Evolutionary conservation across 768 basidiomycete species (phyloP).

Genomic region (Boletus coccyginus): DNA sequence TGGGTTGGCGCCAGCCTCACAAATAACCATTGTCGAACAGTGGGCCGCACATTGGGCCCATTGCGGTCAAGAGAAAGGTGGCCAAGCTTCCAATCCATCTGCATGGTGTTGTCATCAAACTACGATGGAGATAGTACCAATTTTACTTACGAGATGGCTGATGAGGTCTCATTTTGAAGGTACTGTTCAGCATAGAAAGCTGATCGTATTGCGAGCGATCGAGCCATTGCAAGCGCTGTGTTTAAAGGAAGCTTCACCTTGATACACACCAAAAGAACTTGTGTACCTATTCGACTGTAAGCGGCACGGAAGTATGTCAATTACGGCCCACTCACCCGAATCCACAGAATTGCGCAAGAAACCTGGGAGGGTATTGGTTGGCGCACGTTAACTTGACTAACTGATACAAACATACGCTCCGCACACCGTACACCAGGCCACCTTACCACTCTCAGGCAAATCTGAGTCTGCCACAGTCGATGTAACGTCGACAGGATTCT

Average conservation of each 20-base stretch:
- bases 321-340: conserved; percentile 16
- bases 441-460: conserved; percentile 17
- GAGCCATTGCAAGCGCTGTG: neutral
- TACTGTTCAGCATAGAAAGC: conserved; percentile 23
- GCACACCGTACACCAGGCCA: conserved; percentile 25
- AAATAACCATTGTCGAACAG: conserved; percentile 29
- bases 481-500: neutral
- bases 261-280: conserved; percentile 28
- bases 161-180: conserved; percentile 20
- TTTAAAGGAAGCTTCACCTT: conserved; percentile 8
- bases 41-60: conserved; percentile 25
- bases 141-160: conserved; percentile 22
- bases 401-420: conserved; percentile 19
- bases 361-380: conserved; percentile 12
- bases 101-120: neutral
- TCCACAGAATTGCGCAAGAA: conserved; percentile 26
- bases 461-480: neutral
- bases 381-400: neutral
- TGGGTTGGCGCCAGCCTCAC: conserved; percentile 8
- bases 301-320: neutral
- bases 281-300: conserved; percentile 13
- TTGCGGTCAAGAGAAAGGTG: conserved; percentile 13
- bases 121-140: too few species aligned
- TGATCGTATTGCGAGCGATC: neutral
- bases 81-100: conserved; percentile 28